These are phyloP conservation scores for Bullera alba DNA, from an alignment of 768 basidiomycete genomes.

Conservation along the genomic window DNA sequence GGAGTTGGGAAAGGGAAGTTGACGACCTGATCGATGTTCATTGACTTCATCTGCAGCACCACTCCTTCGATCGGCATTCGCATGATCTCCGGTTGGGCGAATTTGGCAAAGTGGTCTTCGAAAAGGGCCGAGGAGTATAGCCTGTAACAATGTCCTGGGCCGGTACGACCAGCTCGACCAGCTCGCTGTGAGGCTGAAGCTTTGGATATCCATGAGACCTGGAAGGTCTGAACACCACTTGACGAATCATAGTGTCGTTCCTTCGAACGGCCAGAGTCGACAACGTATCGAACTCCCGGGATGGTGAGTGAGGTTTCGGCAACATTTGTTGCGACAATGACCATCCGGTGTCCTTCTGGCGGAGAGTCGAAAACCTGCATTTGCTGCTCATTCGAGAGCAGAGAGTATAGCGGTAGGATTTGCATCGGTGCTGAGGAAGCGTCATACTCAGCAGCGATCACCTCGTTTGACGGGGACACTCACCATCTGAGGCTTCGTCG, in stretches of 20 bases:
- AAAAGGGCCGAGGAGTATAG: conserved; percentile 92
- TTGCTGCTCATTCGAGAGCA: conserved; percentile 86
- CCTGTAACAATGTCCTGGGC: conserved; percentile 96
- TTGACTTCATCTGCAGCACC: conserved; percentile 96
- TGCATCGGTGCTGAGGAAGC: conserved; percentile 91
- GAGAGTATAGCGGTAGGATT: conserved; percentile 85
- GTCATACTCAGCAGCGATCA: neutral
- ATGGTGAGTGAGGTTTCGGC: conserved; percentile 97
- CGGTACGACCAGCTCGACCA: conserved; percentile 93
- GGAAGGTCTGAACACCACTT: conserved; percentile 84
- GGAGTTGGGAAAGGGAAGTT: conserved; percentile 99
- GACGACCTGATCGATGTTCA: conserved; percentile 92
- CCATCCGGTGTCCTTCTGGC: conserved; percentile 71
- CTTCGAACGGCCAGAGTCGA: conserved; percentile 91
- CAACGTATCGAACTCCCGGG: conserved; percentile 94
- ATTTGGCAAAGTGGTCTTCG: conserved; percentile 83
- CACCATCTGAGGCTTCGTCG: conserved; percentile 36
- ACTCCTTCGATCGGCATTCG: conserved; percentile 95
- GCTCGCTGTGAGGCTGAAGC: conserved; percentile 90
- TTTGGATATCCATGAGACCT: conserved; percentile 88
- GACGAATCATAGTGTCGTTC: conserved; percentile 80
- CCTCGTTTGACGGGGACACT: conserved; percentile 3
- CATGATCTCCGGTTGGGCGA: conserved; percentile 83
- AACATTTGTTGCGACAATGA: conserved; percentile 91
- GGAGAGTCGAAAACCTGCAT: conserved; percentile 85